Conservation (phyloP, 192 early-diverging fungal genomes). For the Coemansia sp. region DNA sequence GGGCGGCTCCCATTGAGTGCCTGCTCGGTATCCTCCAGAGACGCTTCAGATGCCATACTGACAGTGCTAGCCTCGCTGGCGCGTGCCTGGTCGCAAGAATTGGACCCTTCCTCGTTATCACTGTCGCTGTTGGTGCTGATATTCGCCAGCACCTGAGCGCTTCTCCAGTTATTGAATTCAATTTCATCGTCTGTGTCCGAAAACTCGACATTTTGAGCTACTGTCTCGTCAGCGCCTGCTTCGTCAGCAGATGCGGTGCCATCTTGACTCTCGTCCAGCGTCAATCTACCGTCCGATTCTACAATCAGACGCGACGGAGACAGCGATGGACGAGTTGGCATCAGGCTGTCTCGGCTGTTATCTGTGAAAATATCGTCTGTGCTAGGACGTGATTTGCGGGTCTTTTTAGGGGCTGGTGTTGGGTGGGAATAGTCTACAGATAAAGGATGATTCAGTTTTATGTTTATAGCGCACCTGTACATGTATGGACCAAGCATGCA, state of each 20-base stretch:
- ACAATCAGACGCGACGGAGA: slow-evolving; percentile 38
- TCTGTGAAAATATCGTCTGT: slow-evolving; percentile 19
- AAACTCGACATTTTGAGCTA: slow-evolving; percentile 23
- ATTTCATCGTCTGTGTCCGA: slow-evolving; percentile 46
- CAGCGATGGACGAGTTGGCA: slow-evolving; percentile 34
- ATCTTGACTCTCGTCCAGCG: slow-evolving; percentile 12
- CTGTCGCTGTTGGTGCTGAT: slow-evolving; percentile 1
- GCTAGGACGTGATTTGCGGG: slow-evolving; percentile 12
- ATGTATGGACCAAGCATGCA: neutral
- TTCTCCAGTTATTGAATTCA: slow-evolving; percentile 45
- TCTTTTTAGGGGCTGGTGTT: slow-evolving; percentile 33
- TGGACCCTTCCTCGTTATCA: neutral
- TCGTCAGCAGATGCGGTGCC: neutral
- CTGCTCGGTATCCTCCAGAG: neutral
- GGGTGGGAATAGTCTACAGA: slow-evolving; percentile 39
- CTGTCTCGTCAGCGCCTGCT: neutral
- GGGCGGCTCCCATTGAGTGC: neutral
- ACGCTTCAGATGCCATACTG: neutral
- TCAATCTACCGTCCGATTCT: slow-evolving; percentile 25
- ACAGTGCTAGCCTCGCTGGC: neutral
- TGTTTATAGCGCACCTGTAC: neutral
- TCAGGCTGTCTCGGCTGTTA: slow-evolving; percentile 25
- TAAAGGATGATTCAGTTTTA: neutral
- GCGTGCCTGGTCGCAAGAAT: neutral
- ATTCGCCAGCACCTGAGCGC: slow-evolving; percentile 15